Conservation (phyloP, 768 basidiomycete genomes). For the Psilocybe sp. region DNA sequence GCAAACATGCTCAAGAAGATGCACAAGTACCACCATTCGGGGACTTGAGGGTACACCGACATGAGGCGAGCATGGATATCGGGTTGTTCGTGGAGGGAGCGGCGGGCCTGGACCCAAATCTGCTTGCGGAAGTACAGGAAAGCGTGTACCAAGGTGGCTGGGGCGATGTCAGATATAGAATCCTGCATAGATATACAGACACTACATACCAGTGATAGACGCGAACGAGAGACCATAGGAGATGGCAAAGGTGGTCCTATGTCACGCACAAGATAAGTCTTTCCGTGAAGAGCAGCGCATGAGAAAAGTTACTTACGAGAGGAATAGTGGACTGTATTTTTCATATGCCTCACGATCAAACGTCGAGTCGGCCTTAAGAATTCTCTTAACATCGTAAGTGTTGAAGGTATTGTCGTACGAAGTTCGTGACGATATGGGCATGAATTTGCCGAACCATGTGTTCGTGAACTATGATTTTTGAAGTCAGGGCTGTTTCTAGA, state of each 20-base stretch:
- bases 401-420: constrained; percentile 62
- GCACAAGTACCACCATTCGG: constrained; percentile 78
- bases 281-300: not conserved
- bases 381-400: constrained; percentile 51
- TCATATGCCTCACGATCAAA: constrained; percentile 53
- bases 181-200: not conserved
- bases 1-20: constrained; percentile 66
- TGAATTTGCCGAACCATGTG: constrained; percentile 49
- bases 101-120: constrained; percentile 65
- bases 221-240: constrained; percentile 79
- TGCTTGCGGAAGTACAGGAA: constrained; percentile 71
- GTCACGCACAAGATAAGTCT: not conserved
- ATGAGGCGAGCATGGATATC: constrained; percentile 83
- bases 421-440: constrained; percentile 59
- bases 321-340: constrained; percentile 55
- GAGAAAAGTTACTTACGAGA: constrained; percentile 33
- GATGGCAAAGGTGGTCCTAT: constrained; percentile 63
- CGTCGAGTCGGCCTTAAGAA: constrained; percentile 49
- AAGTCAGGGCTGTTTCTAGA: not conserved
- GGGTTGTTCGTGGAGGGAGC: constrained; percentile 70
- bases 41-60: constrained; percentile 66
- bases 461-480: constrained; percentile 49
- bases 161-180: not conserved
- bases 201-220: constrained; percentile 47
- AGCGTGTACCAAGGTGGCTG: constrained; percentile 64